Evolutionary conservation across 495 filamentous ascomycete species (phyloP).

Genomic region (Neurospora sp.): DNA sequence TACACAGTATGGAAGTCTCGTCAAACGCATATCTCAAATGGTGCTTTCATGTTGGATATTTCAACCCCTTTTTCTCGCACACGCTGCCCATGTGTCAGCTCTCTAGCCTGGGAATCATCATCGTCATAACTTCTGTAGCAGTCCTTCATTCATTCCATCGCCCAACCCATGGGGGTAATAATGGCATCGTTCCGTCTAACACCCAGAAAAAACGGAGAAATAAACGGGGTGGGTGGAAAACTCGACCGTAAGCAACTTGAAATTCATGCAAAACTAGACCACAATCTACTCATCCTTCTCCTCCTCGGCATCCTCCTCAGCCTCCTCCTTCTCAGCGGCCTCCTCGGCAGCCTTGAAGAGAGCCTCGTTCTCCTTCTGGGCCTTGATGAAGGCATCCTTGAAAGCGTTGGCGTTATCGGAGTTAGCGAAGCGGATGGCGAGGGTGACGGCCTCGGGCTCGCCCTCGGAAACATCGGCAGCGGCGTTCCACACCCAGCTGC

Average conservation of each 20-base stretch:
- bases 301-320: conserved; percentile 16
- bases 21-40: not conserved
- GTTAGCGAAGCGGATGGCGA: conserved; percentile 97
- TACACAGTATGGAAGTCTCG: not conserved
- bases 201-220: not conserved
- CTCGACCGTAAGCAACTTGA: not conserved
- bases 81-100: not conserved
- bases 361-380: conserved; percentile 90
- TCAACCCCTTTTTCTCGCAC: not conserved
- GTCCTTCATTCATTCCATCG: not conserved
- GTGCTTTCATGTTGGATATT: not conserved
- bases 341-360: conserved; percentile 53
- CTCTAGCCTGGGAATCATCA: not conserved
- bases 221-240: not conserved
- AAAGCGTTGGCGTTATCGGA: conserved; percentile 96
- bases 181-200: not conserved
- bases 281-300: conserved; percentile 12
- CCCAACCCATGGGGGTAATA: not conserved
- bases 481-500: conserved; percentile 99
- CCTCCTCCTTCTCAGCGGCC: conserved; percentile 14
- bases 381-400: conserved; percentile 97
- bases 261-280: not conserved
- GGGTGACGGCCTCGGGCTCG: conserved; percentile 88
- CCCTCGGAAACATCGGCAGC: conserved; percentile 97
- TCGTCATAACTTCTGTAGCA: not conserved